Percentiles rank a stretch among this genome's conserved stretches.
Evolutionary conservation across 1,139 yeast species (phyloP).

Genomic region (Magnusiomyces tetraspermus): DNA sequence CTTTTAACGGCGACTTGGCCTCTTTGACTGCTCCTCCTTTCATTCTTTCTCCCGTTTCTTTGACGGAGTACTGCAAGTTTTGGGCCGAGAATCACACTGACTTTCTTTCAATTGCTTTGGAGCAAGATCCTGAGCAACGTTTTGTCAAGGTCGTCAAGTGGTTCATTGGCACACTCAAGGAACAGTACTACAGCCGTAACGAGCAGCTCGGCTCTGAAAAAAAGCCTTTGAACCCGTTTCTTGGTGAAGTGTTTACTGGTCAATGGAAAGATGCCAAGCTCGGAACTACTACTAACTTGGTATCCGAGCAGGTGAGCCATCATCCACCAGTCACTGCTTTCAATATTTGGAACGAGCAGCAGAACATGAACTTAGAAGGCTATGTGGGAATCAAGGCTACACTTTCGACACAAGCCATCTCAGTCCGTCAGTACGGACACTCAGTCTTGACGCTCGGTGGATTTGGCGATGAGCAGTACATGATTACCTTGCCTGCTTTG

Average conservation of each 20-base stretch:
- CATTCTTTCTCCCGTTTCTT: constrained; percentile 80
- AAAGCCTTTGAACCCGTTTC: constrained; percentile 89
- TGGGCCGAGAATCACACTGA: constrained; percentile 77
- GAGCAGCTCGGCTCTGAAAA: constrained; percentile 89
- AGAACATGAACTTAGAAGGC: constrained; percentile 67
- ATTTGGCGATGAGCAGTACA: constrained; percentile 53
- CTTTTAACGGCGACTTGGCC: constrained; percentile 89
- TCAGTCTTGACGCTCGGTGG: constrained; percentile 58
- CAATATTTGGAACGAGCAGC: constrained; percentile 60
- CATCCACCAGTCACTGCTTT: constrained; percentile 96
- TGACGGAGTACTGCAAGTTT: constrained; percentile 83
- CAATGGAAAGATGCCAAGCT: constrained; percentile 50
- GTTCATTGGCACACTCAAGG: constrained; percentile 84
- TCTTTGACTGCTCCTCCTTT: constrained; percentile 98
- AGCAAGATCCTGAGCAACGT: constrained; percentile 43
- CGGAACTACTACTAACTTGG: constrained; percentile 48
- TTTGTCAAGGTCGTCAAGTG: constrained; percentile 77
- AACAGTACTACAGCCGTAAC: constrained; percentile 88
- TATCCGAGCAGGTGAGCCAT: constrained; percentile 89
- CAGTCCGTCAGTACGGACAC: constrained; percentile 88
- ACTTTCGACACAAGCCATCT: constrained; percentile 65
- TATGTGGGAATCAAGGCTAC: constrained; percentile 83
- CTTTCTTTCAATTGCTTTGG: constrained; percentile 56
- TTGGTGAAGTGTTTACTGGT: constrained; percentile 88
- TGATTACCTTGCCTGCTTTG: constrained; percentile 87